phyloP scores from a whole-genome alignment of 345 rosid genomes.

The Ailanthus altissimus region DNA sequence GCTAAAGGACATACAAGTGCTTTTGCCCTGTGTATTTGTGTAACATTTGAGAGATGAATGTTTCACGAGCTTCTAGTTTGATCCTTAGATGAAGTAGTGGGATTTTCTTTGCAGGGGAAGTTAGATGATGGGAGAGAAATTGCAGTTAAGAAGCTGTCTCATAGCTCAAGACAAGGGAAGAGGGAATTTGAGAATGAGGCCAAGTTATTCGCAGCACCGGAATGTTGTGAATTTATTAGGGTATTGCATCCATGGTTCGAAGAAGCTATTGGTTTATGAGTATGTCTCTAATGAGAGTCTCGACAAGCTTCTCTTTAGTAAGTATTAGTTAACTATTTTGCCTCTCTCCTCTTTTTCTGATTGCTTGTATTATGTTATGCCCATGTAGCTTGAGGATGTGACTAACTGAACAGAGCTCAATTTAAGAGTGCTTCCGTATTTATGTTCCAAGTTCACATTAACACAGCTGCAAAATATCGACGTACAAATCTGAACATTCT shows the following conservation, averaged over 20 bases:
- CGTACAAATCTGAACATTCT: background rate
- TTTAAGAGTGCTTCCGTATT: background rate
- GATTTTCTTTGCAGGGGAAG: slow-evolving; percentile 58
- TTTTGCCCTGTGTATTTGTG: background rate
- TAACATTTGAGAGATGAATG: background rate
- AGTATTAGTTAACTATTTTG: slow-evolving; percentile 30
- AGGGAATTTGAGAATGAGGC: slow-evolving; percentile 90
- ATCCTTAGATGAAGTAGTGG: background rate
- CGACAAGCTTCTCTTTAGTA: slow-evolving; percentile 92
- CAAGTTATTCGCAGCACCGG: slow-evolving; percentile 79
- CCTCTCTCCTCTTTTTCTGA: slow-evolving; percentile 1
- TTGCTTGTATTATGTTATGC: background rate
- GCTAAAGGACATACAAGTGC: background rate
- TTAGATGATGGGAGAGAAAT: slow-evolving; percentile 88
- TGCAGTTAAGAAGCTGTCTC: slow-evolving; percentile 93
- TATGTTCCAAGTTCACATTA: background rate
- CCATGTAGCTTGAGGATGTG: background rate
- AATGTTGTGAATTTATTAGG: slow-evolving; percentile 92
- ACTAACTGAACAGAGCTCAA: background rate
- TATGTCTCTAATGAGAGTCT: slow-evolving; percentile 83
- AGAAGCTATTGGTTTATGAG: slow-evolving; percentile 93
- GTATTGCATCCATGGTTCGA: slow-evolving; percentile 73
- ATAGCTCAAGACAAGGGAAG: slow-evolving; percentile 76
- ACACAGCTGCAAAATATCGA: background rate
- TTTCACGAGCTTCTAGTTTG: background rate